Conservation (phyloP, 768 basidiomycete genomes). For the Termitomyces sp. region DNA sequence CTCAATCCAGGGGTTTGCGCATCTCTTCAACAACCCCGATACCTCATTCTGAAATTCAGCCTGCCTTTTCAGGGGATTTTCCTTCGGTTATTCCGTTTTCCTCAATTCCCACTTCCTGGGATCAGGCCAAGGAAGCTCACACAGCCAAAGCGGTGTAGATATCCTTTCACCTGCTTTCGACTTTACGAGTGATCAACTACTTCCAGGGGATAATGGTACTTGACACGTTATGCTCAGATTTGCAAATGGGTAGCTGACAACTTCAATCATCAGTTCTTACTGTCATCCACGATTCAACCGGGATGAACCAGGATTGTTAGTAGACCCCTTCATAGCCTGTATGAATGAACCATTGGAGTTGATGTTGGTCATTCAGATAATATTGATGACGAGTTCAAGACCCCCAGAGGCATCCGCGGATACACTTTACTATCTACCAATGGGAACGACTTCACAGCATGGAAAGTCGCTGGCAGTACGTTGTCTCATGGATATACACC, state of each 20-base stretch:
- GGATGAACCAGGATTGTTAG: constrained; percentile 34
- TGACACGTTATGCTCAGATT: not conserved
- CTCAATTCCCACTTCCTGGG: constrained; percentile 39
- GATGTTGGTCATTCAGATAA: constrained; percentile 18
- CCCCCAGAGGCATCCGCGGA: constrained; percentile 65
- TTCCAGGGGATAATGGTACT: constrained; percentile 25
- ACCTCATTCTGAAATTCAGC: not conserved
- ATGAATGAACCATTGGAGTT: not conserved
- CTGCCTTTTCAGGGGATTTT: constrained; percentile 26
- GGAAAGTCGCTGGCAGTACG: constrained; percentile 39
- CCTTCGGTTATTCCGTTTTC: constrained; percentile 44
- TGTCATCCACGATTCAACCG: constrained; percentile 32
- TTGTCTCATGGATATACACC: constrained; percentile 1
- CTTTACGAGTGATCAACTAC: constrained; percentile 28
- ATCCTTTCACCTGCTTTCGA: constrained; percentile 29
- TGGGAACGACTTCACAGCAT: constrained; percentile 28
- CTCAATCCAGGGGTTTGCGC: constrained; percentile 34
- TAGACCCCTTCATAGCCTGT: not conserved
- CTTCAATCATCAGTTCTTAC: constrained; percentile 23
- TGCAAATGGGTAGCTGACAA: not conserved
- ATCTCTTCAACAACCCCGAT: not conserved
- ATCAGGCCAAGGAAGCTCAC: constrained; percentile 34
- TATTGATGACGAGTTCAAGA: constrained; percentile 43
- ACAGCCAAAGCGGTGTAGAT: constrained; percentile 29
- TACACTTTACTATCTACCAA: constrained; percentile 43